These are phyloP conservation scores for Exophiala oligosperma DNA, from an alignment of 2,329 filamentous ascomycete species.

Conservation along the genomic window DNA sequence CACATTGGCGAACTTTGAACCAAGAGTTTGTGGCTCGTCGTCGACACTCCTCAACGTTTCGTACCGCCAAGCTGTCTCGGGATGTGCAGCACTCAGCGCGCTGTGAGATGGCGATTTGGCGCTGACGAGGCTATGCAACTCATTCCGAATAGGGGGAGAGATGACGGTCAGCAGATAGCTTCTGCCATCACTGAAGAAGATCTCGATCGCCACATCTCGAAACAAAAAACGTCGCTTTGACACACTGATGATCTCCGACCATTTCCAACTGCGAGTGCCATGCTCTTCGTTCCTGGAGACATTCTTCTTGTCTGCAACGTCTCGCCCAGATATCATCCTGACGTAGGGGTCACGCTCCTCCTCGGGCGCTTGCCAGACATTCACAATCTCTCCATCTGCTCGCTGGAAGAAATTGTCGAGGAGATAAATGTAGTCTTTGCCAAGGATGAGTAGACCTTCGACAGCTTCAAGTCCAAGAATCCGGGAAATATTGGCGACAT, in stretches of 20 bases:
- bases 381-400: constrained; percentile 92
- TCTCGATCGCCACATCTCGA: constrained; percentile 91
- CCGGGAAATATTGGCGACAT: constrained; percentile 91
- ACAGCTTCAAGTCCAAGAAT: constrained; percentile 91
- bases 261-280: constrained; percentile 86
- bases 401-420: constrained; percentile 97
- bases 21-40: constrained; percentile 66
- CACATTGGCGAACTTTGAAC: constrained; percentile 86
- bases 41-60: constrained; percentile 75
- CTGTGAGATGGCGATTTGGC: constrained; percentile 64
- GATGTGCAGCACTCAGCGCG: constrained; percentile 69
- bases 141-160: constrained; percentile 71
- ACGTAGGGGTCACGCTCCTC: constrained; percentile 96
- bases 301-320: constrained; percentile 60
- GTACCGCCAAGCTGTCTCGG: constrained; percentile 88
- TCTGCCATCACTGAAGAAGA: constrained; percentile 95
- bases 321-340: constrained; percentile 82
- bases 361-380: constrained; percentile 87
- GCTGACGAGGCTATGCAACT: constrained; percentile 74
- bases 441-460: constrained; percentile 89
- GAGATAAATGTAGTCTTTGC: constrained; percentile 88
- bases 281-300: constrained; percentile 61
- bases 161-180: constrained; percentile 91
- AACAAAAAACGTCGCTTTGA: constrained; percentile 95
- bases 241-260: constrained; percentile 90